These are phyloP conservation scores for Mucor indicus DNA, from an alignment of 371 early-diverging fungal genomes.

Conservation along the genomic window DNA sequence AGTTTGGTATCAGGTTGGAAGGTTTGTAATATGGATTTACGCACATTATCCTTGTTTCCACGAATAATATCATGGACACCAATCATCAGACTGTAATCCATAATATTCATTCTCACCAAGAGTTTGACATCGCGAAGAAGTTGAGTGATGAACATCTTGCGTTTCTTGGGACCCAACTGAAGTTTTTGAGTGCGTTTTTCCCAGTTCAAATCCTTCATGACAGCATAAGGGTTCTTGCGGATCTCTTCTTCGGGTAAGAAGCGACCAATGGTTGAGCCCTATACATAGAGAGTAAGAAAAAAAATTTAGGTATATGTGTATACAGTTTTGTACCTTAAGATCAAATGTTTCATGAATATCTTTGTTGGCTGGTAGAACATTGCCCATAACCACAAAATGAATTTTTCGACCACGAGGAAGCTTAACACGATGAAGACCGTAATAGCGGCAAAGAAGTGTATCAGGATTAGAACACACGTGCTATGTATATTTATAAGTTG, in stretches of 20 bases:
- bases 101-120: slow-evolving; percentile 77
- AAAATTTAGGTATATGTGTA: not conserved
- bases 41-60: slow-evolving; percentile 83
- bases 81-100: slow-evolving; percentile 86
- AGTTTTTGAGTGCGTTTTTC: slow-evolving; percentile 67
- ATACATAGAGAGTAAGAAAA: slow-evolving; percentile 25
- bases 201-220: slow-evolving; percentile 95
- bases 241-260: slow-evolving; percentile 70
- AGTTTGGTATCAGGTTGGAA: slow-evolving; percentile 52
- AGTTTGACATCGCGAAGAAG: slow-evolving; percentile 83
- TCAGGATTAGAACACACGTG: slow-evolving; percentile 88
- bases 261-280: slow-evolving; percentile 79
- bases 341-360: slow-evolving; percentile 93
- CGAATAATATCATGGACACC: slow-evolving; percentile 82
- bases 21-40: slow-evolving; percentile 79
- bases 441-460: slow-evolving; percentile 91
- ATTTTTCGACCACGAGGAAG: slow-evolving; percentile 89
- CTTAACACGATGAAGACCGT: slow-evolving; percentile 95
- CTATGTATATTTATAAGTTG: too few species aligned
- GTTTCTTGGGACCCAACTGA: slow-evolving; percentile 79
- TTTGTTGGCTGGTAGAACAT: slow-evolving; percentile 92
- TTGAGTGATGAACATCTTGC: slow-evolving; percentile 76
- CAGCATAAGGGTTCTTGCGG: slow-evolving; percentile 72
- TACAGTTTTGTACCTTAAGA: slow-evolving; percentile 60
- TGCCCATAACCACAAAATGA: slow-evolving; percentile 96